Percentiles rank a stretch among this genome's conserved stretches.
These are phyloP conservation scores for Tausonia pullulans DNA, from an alignment of 1,284 basidiomycete species.

Conservation along the genomic window DNA sequence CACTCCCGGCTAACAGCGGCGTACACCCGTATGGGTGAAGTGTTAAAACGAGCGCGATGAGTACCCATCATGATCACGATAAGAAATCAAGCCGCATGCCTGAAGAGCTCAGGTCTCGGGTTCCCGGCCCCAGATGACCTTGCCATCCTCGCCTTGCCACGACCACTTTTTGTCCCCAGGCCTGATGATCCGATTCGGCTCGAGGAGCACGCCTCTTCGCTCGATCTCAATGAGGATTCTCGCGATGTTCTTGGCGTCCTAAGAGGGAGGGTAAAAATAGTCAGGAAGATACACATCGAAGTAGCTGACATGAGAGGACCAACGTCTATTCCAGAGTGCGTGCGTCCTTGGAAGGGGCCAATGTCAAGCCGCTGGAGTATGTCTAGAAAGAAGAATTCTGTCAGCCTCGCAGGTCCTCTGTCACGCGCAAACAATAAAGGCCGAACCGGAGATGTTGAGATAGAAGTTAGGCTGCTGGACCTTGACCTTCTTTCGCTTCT, in stretches of 20 bases:
- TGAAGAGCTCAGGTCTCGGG: not conserved
- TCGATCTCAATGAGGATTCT: conserved; percentile 65
- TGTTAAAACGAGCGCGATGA: not conserved
- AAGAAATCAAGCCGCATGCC: not conserved
- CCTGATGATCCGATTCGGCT: conserved; percentile 59
- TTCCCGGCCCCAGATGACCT: conserved; percentile 26
- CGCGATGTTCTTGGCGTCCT: conserved; percentile 79
- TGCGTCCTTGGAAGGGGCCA: too few species aligned
- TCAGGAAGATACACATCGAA: not conserved
- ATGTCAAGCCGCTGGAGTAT: too few species aligned
- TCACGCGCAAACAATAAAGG: too few species aligned
- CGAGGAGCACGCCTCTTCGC: conserved; percentile 50
- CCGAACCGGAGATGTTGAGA: too few species aligned
- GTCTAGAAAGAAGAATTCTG: too few species aligned
- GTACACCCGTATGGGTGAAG: too few species aligned
- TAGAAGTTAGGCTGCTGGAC: too few species aligned
- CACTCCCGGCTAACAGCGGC: too few species aligned
- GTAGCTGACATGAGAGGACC: not conserved
- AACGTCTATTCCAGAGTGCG: too few species aligned
- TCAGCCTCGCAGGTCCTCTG: too few species aligned
- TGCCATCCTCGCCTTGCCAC: conserved; percentile 31
- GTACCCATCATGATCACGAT: too few species aligned
- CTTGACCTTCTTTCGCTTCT: too few species aligned
- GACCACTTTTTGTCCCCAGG: conserved; percentile 37
- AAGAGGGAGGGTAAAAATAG: conserved; percentile 8